Evolutionary conservation across 2,329 filamentous ascomycete genomes (phyloP).

Genomic region (Saccharata proteae): DNA sequence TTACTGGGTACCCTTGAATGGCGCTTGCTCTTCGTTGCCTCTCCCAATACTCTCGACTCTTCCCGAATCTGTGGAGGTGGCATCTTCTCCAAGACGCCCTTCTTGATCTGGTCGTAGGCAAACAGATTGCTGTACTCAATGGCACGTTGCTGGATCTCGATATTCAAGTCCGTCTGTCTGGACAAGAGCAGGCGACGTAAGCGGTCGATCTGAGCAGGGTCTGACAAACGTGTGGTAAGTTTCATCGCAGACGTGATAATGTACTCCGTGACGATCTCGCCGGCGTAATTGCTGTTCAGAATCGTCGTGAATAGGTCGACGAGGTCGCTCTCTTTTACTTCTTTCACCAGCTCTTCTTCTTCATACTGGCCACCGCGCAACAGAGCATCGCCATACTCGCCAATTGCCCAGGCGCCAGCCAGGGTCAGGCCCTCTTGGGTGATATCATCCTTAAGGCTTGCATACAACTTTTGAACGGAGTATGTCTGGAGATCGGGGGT

Average conservation of each 20-base stretch:
- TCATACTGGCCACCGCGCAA: slow-evolving; percentile 83
- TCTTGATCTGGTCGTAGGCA: slow-evolving; percentile 71
- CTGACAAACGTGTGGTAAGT: slow-evolving; percentile 74
- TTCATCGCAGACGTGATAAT: slow-evolving; percentile 94
- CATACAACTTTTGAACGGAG: slow-evolving; percentile 88
- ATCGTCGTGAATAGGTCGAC: slow-evolving; percentile 88
- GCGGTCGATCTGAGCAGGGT: slow-evolving; percentile 75
- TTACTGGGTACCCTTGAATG: slow-evolving; percentile 51
- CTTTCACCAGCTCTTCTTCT: slow-evolving; percentile 75
- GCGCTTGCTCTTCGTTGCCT: slow-evolving; percentile 46
- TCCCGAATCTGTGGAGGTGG: slow-evolving; percentile 94
- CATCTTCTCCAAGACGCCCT: slow-evolving; percentile 94
- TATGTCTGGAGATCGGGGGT: slow-evolving; percentile 93
- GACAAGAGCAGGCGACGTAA: slow-evolving; percentile 65
- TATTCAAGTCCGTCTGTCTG: slow-evolving; percentile 77
- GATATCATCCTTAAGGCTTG: slow-evolving; percentile 85
- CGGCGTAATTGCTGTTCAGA: slow-evolving; percentile 87
- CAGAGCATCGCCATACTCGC: slow-evolving; percentile 89
- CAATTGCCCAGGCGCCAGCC: slow-evolving; percentile 92
- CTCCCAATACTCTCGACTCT: slow-evolving; percentile 79
- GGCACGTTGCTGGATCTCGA: slow-evolving; percentile 91
- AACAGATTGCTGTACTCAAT: slow-evolving; percentile 97
- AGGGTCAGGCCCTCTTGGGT: slow-evolving; percentile 92
- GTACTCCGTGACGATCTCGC: slow-evolving; percentile 85
- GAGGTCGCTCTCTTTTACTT: slow-evolving; percentile 78